These are phyloP conservation scores for Vaccinium corymbosum DNA, from an alignment of 148 eudicot genomes.

Conservation along the genomic window DNA sequence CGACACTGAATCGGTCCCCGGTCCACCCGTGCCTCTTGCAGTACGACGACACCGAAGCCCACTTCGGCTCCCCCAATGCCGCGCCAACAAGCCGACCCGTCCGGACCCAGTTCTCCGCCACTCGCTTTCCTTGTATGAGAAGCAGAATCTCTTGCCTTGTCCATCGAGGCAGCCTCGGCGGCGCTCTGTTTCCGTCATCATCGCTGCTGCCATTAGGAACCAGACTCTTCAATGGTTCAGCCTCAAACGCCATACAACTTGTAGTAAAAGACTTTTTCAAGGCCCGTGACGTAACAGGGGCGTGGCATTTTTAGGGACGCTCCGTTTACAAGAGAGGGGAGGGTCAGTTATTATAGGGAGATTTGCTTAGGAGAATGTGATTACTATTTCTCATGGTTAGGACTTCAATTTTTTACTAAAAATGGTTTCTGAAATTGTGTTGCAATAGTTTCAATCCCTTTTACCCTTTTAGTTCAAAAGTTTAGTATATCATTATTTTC, in stretches of 20 bases:
- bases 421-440: neutral
- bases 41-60: slow-evolving; percentile 77
- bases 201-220: slow-evolving; percentile 11
- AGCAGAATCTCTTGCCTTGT: slow-evolving; percentile 73
- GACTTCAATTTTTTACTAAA: neutral
- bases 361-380: neutral
- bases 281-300: slow-evolving; percentile 32
- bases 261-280: neutral
- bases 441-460: neutral
- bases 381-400: no score
- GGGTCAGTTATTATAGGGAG: neutral
- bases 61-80: slow-evolving; percentile 58
- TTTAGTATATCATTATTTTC: no score
- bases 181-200: slow-evolving; percentile 34
- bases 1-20: slow-evolving; percentile 87
- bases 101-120: slow-evolving; percentile 65
- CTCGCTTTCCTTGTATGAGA: slow-evolving; percentile 69
- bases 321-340: neutral
- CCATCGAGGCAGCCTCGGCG: slow-evolving; percentile 72
- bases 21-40: slow-evolving; percentile 77
- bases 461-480: no score
- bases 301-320: slow-evolving; percentile 11
- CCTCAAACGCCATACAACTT: slow-evolving; percentile 23
- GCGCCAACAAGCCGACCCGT: slow-evolving; percentile 43
- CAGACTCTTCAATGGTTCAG: slow-evolving; percentile 16